Evolutionary conservation across 176 grass and related monocot species (phyloP).

Genomic region (Pontederia paniculata): DNA sequence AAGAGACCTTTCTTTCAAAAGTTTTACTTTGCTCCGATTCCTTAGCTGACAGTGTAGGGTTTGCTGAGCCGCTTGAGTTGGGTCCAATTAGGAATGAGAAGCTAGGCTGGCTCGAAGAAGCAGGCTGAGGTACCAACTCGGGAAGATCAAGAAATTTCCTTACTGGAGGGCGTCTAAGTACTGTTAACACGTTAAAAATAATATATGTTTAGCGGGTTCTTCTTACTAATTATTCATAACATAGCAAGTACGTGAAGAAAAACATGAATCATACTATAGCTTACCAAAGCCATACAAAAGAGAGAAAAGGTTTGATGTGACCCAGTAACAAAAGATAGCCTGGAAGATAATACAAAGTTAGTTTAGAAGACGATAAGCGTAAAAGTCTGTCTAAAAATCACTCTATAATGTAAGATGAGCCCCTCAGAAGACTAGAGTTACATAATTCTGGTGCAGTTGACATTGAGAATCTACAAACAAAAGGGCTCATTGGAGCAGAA

Average conservation of each 20-base stretch:
- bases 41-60: conserved; percentile 20
- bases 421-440: neutral
- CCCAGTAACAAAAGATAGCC: conserved; percentile 97
- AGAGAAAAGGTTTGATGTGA: conserved; percentile 84
- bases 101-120: conserved; percentile 14
- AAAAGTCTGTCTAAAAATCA: neutral
- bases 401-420: neutral
- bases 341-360: conserved; percentile 17
- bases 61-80: conserved; percentile 32
- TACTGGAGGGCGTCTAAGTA: conserved; percentile 39
- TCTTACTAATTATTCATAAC: neutral
- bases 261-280: conserved; percentile 8
- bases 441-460: too few species aligned
- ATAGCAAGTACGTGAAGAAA: neutral
- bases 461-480: too few species aligned
- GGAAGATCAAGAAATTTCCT: conserved; percentile 63
- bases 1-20: conserved; percentile 20
- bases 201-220: neutral
- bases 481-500: too few species aligned
- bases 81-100: conserved; percentile 56
- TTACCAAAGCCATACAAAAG: conserved; percentile 71
- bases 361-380: conserved; percentile 10
- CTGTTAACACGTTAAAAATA: conserved; percentile 19
- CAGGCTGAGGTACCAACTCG: conserved; percentile 20
- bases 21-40: conserved; percentile 14